Percentiles rank a stretch among this genome's conserved stretches.
Evolutionary conservation across 768 basidiomycete genomes (phyloP).

Genomic region (Coprinellus micaceus): DNA sequence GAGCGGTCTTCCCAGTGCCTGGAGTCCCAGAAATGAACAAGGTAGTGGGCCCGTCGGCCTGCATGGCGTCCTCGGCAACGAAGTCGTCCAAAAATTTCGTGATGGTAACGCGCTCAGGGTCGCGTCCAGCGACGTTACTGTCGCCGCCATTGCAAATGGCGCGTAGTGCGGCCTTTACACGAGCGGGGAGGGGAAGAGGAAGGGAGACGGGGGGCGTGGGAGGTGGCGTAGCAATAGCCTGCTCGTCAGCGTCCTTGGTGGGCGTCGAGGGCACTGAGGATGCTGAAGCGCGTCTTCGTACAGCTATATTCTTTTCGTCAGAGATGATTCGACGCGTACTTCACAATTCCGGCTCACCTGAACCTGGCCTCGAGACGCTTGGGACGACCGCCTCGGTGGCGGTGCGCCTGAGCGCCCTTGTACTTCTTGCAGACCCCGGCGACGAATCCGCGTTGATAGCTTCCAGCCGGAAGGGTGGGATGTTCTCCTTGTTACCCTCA

Average conservation of each 20-base stretch:
- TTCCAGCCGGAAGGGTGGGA: slow-evolving; percentile 55
- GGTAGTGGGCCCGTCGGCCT: slow-evolving; percentile 34
- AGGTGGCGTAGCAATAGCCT: slow-evolving; percentile 57
- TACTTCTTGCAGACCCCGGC: slow-evolving; percentile 34
- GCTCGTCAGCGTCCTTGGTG: slow-evolving; percentile 35
- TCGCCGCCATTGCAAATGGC: slow-evolving; percentile 58
- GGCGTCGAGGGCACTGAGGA: slow-evolving; percentile 48
- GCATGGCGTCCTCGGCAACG: slow-evolving; percentile 29
- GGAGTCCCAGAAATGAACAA: slow-evolving; percentile 92
- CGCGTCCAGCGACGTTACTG: slow-evolving; percentile 62
- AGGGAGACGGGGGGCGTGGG: slow-evolving; percentile 52
- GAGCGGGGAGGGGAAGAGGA: slow-evolving; percentile 49
- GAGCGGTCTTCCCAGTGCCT: slow-evolving; percentile 88
- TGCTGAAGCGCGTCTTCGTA: slow-evolving; percentile 48
- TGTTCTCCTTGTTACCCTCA: slow-evolving; percentile 73
- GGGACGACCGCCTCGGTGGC: slow-evolving; percentile 36
- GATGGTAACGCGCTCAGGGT: slow-evolving; percentile 56
- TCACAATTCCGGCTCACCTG: background rate
- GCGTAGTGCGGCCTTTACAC: slow-evolving; percentile 54
- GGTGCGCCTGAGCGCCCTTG: slow-evolving; percentile 37
- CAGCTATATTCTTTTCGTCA: slow-evolving; percentile 39
- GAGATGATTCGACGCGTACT: slow-evolving; percentile 6
- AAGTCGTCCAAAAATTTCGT: slow-evolving; percentile 58
- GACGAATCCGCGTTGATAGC: slow-evolving; percentile 30
- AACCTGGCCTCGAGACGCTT: slow-evolving; percentile 43